Conservation (phyloP, 331 rosid species). For the Rhamnella rubrinervis region DNA sequence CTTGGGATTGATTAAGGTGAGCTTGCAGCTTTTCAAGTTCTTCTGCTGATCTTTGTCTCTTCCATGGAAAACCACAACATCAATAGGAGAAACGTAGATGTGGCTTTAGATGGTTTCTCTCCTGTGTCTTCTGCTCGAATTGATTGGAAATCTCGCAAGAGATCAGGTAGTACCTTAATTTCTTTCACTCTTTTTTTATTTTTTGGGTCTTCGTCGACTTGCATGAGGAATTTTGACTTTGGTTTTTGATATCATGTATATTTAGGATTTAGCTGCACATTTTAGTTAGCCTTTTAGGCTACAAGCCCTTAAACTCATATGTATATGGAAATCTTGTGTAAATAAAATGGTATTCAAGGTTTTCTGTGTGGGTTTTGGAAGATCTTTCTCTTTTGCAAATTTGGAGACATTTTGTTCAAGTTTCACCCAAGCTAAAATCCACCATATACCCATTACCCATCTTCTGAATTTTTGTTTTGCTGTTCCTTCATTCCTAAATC, state of each 20-base stretch:
- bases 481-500: no score
- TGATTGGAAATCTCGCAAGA: constrained; percentile 81
- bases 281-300: neutral
- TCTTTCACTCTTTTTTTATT: neutral
- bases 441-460: neutral
- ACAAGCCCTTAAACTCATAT: neutral
- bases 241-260: neutral
- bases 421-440: neutral
- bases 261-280: neutral
- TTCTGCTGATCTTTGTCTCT: neutral
- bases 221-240: neutral
- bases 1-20: constrained; percentile 3
- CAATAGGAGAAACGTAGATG: constrained; percentile 41
- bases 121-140: constrained; percentile 60
- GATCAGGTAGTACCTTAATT: constrained; percentile 59
- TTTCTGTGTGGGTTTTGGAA: neutral
- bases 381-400: neutral
- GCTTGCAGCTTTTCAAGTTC: neutral
- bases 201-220: neutral
- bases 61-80: constrained; percentile 44
- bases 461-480: neutral
- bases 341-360: no score
- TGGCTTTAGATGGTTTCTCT: constrained; percentile 67
- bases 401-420: neutral
- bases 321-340: neutral